These are phyloP conservation scores for Piromyces finnis DNA, from an alignment of 192 early-diverging fungal species.

Conservation along the genomic window DNA sequence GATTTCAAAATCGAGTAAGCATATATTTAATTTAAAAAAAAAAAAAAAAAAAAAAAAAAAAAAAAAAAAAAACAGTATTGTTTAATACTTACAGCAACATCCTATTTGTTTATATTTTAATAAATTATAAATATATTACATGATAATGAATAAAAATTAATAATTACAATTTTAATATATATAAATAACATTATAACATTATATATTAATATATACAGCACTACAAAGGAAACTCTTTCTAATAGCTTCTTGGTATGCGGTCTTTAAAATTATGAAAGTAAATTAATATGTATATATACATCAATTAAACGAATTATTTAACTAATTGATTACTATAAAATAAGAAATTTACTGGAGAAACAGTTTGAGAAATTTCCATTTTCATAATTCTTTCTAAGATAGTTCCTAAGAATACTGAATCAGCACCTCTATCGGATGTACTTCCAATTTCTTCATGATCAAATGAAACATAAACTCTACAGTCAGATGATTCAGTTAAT, in stretches of 20 bases:
- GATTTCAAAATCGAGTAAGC: no score
- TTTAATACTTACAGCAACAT: no score
- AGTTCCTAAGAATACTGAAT: slow-evolving; percentile 64
- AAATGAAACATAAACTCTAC: slow-evolving; percentile 79
- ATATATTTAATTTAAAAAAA: no score
- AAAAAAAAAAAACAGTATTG: no score
- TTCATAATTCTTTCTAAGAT: slow-evolving; percentile 43
- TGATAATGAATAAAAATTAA: no score
- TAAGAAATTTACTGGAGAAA: neutral
- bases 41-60: no score
- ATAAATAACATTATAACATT: neutral
- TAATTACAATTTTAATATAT: neutral
- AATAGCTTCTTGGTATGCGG: neutral
- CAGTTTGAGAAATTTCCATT: neutral
- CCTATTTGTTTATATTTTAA: no score
- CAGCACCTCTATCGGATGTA: slow-evolving; percentile 80
- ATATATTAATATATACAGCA: neutral
- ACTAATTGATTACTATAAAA: neutral
- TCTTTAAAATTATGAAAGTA: neutral
- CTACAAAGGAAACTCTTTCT: neutral
- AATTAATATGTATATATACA: neutral
- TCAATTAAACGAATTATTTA: no score
- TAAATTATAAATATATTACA: no score
- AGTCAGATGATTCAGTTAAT: slow-evolving; percentile 42
- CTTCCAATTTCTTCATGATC: slow-evolving; percentile 98